Conservation (phyloP, 495 filamentous ascomycete species). For the Diplogelasinospora grovesii region DNA sequence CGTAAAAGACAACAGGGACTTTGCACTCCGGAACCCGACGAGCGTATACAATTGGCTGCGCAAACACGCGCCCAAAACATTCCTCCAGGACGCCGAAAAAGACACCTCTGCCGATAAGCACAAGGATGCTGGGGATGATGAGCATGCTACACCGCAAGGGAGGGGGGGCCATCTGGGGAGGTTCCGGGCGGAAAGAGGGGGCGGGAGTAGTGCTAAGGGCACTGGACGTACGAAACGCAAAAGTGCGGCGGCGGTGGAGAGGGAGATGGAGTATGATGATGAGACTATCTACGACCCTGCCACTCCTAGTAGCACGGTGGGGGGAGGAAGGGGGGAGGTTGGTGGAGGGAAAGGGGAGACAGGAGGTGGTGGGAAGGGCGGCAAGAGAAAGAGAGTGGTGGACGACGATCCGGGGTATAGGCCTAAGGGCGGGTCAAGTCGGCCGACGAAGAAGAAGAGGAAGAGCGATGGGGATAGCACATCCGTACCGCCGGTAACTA, state of each 20-base stretch:
- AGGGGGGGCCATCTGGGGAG: conserved; percentile 8
- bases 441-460: conserved; percentile 59
- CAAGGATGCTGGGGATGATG: conserved; percentile 46
- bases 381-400: conserved; percentile 47
- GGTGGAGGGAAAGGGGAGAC: no score
- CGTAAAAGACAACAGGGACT: conserved; percentile 46
- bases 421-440: conserved; percentile 56
- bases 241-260: conserved; percentile 18
- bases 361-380: conserved; percentile 16
- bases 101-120: conserved; percentile 44
- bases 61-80: conserved; percentile 73
- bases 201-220: no score
- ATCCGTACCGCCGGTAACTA: conserved; percentile 13
- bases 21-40: conserved; percentile 66
- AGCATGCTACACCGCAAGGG: conserved; percentile 20
- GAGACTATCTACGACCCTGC: conserved; percentile 16
- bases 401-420: conserved; percentile 66
- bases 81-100: conserved; percentile 71
- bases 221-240: no score
- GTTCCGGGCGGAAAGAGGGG: conserved; percentile 20
- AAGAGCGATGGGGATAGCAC: conserved; percentile 36
- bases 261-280: conserved; percentile 32
- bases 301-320: conserved; percentile 46
- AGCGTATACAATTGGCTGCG: conserved; percentile 89
- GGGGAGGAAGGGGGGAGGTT: no score